Percentiles rank a stretch among this genome's conserved stretches.
Evolutionary conservation across 1,139 yeast genomes (phyloP).

Genomic region (Geotrichum aggregatum): DNA sequence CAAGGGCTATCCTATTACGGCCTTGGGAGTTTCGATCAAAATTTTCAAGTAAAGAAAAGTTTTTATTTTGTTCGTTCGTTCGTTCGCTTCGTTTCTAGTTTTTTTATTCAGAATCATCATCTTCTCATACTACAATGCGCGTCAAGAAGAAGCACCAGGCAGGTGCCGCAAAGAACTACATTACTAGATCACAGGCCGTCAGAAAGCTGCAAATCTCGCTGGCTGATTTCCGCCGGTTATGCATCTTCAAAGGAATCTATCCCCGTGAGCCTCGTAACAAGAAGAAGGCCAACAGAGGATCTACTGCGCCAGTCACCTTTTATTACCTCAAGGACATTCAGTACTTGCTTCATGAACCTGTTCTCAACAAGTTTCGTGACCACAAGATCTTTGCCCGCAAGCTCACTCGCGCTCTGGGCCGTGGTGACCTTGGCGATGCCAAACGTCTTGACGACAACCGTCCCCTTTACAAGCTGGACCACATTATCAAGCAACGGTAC

Average conservation of each 20-base stretch:
- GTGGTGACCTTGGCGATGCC: constrained; percentile 88
- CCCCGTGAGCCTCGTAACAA: constrained; percentile 96
- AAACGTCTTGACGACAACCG: constrained; percentile 75
- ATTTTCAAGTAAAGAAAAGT: neutral
- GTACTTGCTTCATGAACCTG: constrained; percentile 92
- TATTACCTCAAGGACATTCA: constrained; percentile 93
- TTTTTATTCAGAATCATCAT: too few species aligned
- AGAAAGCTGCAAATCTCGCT: constrained; percentile 86
- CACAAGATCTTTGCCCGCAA: constrained; percentile 93
- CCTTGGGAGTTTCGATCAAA: constrained; percentile 8
- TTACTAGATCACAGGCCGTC: constrained; percentile 94
- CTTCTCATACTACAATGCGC: constrained; percentile 33
- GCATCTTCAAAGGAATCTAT: constrained; percentile 86
- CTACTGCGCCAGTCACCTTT: constrained; percentile 92
- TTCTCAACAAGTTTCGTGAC: constrained; percentile 84
- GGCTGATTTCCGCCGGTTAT: constrained; percentile 96
- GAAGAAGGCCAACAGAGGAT: constrained; percentile 95
- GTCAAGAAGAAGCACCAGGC: constrained; percentile 77
- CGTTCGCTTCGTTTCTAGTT: too few species aligned
- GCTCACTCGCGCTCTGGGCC: constrained; percentile 82
- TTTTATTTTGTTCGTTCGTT: too few species aligned
- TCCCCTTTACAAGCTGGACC: constrained; percentile 82
- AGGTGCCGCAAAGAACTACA: constrained; percentile 89
- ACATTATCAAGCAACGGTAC: constrained; percentile 88
- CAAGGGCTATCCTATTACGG: neutral